phyloP scores from a whole-genome alignment of 2,329 filamentous ascomycete genomes.

The Pyricularia pennisetigena region DNA sequence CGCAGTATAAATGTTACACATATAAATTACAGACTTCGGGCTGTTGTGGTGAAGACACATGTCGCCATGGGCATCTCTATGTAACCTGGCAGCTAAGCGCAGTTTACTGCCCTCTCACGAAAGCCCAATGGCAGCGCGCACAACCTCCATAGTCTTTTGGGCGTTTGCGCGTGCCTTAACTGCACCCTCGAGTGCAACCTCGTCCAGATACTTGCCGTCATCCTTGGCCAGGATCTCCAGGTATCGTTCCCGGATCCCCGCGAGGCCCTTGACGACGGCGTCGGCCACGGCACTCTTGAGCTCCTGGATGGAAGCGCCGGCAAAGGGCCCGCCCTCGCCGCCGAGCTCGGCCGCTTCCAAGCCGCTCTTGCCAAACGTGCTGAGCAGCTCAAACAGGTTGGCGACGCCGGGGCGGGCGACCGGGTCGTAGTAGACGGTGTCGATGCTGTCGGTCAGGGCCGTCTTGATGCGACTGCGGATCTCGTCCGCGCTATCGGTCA shows the following conservation, averaged over 20 bases:
- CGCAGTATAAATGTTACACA: neutral
- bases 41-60: neutral
- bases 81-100: neutral
- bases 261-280: conserved; percentile 42
- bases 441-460: conserved; percentile 67
- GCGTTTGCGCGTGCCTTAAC: conserved; percentile 53
- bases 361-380: conserved; percentile 46
- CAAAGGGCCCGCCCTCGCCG: conserved; percentile 18
- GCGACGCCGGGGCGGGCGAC: conserved; percentile 66
- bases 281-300: conserved; percentile 58
- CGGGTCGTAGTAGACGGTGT: conserved; percentile 63
- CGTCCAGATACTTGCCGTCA: conserved; percentile 28
- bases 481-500: conserved; percentile 58
- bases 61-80: neutral
- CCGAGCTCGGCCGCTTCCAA: conserved; percentile 28
- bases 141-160: conserved; percentile 42
- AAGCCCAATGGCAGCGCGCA: conserved; percentile 42
- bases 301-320: conserved; percentile 35
- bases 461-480: conserved; percentile 61
- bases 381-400: conserved; percentile 76
- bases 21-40: neutral
- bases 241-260: conserved; percentile 47
- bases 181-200: conserved; percentile 48
- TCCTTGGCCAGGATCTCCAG: conserved; percentile 31
- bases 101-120: conserved; percentile 9